Evolutionary conservation across 495 filamentous ascomycete genomes (phyloP).

Genomic region (Annulohypoxylon nitens): DNA sequence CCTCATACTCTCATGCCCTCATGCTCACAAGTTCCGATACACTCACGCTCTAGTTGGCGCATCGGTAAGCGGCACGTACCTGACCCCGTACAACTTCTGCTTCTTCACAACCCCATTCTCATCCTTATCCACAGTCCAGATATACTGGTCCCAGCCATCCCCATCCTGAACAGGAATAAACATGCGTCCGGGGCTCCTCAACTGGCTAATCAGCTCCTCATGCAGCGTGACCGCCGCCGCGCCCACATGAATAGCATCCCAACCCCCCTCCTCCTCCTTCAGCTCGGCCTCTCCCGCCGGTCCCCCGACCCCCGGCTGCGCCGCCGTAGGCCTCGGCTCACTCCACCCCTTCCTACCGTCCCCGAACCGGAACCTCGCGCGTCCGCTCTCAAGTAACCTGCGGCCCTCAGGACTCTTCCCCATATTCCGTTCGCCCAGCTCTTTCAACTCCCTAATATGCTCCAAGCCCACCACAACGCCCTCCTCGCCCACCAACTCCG

Average conservation of each 20-base stretch:
- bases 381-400: slow-evolving; percentile 68
- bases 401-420: slow-evolving; percentile 75
- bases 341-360: slow-evolving; percentile 86
- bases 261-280: slow-evolving; percentile 59
- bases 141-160: slow-evolving; percentile 71
- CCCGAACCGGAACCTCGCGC: slow-evolving; percentile 78
- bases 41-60: slow-evolving; percentile 61
- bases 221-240: slow-evolving; percentile 85
- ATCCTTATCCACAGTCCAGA: slow-evolving; percentile 93
- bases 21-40: not conserved
- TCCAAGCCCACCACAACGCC: slow-evolving; percentile 87
- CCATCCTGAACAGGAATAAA: slow-evolving; percentile 87
- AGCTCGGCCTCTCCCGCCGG: slow-evolving; percentile 52
- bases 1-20: not conserved
- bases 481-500: slow-evolving; percentile 75
- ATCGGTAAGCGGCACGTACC: slow-evolving; percentile 96
- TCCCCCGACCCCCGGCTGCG: slow-evolving; percentile 41
- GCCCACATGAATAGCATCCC: slow-evolving; percentile 96
- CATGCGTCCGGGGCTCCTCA: slow-evolving; percentile 81
- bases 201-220: slow-evolving; percentile 77
- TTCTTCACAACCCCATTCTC: slow-evolving; percentile 78
- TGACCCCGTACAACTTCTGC: slow-evolving; percentile 83
- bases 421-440: slow-evolving; percentile 81
- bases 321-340: slow-evolving; percentile 54
- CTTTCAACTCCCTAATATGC: slow-evolving; percentile 83